Percentiles rank a stretch among this genome's conserved stretches.
Conservation (phyloP, 2,329 filamentous ascomycete genomes). For the Penicillium frequentans region DNA sequence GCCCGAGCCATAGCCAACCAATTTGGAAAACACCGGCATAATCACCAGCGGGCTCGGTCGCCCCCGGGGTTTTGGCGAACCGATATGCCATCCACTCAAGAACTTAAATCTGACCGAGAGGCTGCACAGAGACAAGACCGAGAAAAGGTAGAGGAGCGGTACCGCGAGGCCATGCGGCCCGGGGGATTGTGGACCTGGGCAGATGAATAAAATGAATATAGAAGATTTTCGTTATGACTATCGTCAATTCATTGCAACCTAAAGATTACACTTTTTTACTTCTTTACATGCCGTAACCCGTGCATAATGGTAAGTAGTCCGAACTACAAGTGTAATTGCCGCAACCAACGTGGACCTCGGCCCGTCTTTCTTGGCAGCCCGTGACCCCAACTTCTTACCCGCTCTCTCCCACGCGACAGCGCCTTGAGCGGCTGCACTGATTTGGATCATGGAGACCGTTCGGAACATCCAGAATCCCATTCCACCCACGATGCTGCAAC, state of each 20-base stretch:
- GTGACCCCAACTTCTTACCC: constrained; percentile 13
- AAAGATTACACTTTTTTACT: neutral
- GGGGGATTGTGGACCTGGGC: constrained; percentile 77
- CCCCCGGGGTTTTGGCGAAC: constrained; percentile 89
- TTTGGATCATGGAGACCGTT: constrained; percentile 33
- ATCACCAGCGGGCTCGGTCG: constrained; percentile 67
- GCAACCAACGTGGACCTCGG: constrained; percentile 27
- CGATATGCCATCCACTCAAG: constrained; percentile 87
- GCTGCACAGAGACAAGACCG: constrained; percentile 65
- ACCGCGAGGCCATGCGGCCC: constrained; percentile 76
- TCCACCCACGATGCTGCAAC: constrained; percentile 32
- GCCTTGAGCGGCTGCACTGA: constrained; percentile 6
- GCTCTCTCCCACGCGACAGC: constrained; percentile 11
- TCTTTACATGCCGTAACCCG: neutral
- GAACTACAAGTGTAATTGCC: neutral
- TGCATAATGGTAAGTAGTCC: neutral
- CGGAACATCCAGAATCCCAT: constrained; percentile 28
- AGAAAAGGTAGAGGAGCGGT: constrained; percentile 68
- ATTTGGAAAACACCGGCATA: constrained; percentile 74
- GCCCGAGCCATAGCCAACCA: constrained; percentile 71
- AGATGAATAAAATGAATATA: constrained; percentile 61
- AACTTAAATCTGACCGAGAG: constrained; percentile 64
- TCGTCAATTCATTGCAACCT: neutral
- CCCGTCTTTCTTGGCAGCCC: constrained; percentile 26
- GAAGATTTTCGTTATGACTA: neutral